Evolutionary conservation across 75 land plant species (phyloP).

Genomic region (Gnetum montanum): DNA sequence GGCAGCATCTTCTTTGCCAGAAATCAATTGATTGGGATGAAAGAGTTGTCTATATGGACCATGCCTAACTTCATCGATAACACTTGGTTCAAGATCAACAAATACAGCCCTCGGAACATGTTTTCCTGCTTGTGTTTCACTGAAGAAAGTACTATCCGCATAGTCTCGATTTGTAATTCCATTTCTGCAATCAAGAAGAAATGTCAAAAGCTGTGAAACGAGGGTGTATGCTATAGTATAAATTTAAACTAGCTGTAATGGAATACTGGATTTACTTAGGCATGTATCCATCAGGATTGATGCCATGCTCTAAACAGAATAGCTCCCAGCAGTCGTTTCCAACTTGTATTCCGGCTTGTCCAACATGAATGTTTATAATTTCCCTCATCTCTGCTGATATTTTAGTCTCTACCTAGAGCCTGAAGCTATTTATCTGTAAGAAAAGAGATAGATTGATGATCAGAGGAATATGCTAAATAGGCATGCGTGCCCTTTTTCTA

Average conservation of each 20-base stretch:
- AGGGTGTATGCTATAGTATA: neutral
- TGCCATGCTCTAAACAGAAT: slow-evolving; percentile 17
- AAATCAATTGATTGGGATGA: slow-evolving; percentile 54
- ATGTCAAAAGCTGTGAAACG: neutral
- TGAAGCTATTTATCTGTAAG: no score
- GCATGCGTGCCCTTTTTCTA: no score
- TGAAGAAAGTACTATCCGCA: slow-evolving; percentile 57
- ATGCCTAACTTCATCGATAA: slow-evolving; percentile 41
- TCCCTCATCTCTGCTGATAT: slow-evolving; percentile 30
- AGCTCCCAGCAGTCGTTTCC: slow-evolving; percentile 27
- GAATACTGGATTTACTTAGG: slow-evolving; percentile 8
- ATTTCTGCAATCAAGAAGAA: neutral
- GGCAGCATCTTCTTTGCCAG: slow-evolving; percentile 48
- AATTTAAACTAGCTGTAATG: neutral
- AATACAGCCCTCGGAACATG: slow-evolving; percentile 56
- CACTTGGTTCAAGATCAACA: slow-evolving; percentile 51
- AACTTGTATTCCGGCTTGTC: slow-evolving; percentile 24
- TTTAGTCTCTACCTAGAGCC: no score
- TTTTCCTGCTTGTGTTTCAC: slow-evolving; percentile 44
- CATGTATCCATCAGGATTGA: slow-evolving; percentile 16
- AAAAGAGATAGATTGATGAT: no score
- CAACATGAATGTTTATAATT: slow-evolving; percentile 23
- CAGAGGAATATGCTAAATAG: no score
- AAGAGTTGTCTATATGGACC: slow-evolving; percentile 58
- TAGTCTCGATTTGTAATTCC: slow-evolving; percentile 16